Evolutionary conservation across 2,329 filamentous ascomycete genomes (phyloP), one percentile per base, ranked within the genome.

Genomic region (Teratosphaeria pseudoeucalypti): DNA sequence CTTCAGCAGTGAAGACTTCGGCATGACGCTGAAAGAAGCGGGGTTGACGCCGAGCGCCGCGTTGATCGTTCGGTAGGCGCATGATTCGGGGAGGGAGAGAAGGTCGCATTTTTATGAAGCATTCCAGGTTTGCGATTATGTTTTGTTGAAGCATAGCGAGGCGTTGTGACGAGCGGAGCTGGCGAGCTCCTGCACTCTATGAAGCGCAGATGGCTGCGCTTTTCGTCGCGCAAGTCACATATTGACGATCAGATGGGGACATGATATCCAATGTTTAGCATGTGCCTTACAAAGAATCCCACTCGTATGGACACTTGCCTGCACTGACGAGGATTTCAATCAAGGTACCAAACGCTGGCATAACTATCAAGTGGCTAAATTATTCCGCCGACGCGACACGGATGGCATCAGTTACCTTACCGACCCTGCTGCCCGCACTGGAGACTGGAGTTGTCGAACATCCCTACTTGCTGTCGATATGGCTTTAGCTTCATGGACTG

Each of bases 1-100:
- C 0, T 97, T 88, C 64, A 76, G 81, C 63, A 70, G 23, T 73
- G 79, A 63, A 66, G 94, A 95, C 72, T 91, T 96, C 69, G 89
- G 89, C 39, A 87, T 94, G 81, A 94, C 92, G 5, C 76, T 99
- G 59, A 95, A 95, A 77, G 94, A 99, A 75, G 88, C 92, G 16
- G 92, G 92, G 0, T 76, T 96, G 62, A 86, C 92, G 3, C 94
- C 94, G 6, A 96, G 90, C 63, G 91, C 92, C n/a, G 92, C 90
- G 54, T 77, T 99, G 66, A 85, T 95, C 68, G 85, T 95, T 58
- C 75, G 78, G 69, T 82, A 55, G 49, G 16, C 43, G 43, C 9
- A 23, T 6, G 5, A n/a, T 49, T n/a, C 5, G 43, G 43, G 9
- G 11, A 12, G 32, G 39, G 4, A 49, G 43, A 7, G 19, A 19